Conservation (phyloP, 2,329 filamentous ascomycete genomes). For the Hypoxylon sp. region DNA sequence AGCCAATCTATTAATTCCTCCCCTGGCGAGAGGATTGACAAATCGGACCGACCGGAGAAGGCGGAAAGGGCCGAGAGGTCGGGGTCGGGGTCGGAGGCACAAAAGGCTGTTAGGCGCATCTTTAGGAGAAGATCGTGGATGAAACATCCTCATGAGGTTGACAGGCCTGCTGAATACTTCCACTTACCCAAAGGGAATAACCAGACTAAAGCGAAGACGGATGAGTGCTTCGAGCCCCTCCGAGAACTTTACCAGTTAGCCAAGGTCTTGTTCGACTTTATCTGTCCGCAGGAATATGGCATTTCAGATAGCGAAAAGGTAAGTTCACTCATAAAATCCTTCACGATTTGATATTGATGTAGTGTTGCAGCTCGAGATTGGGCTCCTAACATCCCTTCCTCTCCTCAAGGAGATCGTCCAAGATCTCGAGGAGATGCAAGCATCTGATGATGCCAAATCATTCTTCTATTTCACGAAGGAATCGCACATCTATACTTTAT, state of each 20-base stretch:
- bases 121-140: slow-evolving; percentile 70
- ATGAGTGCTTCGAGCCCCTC: slow-evolving; percentile 85
- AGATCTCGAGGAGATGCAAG: slow-evolving; percentile 96
- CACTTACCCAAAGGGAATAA: slow-evolving; percentile 83
- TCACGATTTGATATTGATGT: slow-evolving; percentile 27
- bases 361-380: slow-evolving; percentile 78
- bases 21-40: slow-evolving; percentile 42
- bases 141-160: slow-evolving; percentile 62
- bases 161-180: slow-evolving; percentile 79
- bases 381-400: slow-evolving; percentile 89
- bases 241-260: slow-evolving; percentile 92
- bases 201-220: slow-evolving; percentile 79
- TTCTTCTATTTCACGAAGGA: slow-evolving; percentile 99
- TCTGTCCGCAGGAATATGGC: slow-evolving; percentile 97
- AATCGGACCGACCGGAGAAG: slow-evolving; percentile 38
- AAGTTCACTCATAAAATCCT: slow-evolving; percentile 18
- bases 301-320: slow-evolving; percentile 91
- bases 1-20: slow-evolving; percentile 45
- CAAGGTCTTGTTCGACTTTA: slow-evolving; percentile 97
- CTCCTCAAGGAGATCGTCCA: slow-evolving; percentile 96
- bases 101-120: slow-evolving; percentile 57
- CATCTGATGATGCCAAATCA: slow-evolving; percentile 89
- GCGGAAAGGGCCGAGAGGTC: slow-evolving; percentile 43
- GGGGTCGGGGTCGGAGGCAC: slow-evolving; percentile 44
- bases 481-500: slow-evolving; percentile 95